These are phyloP conservation scores for Fonsecaea erecta DNA, from an alignment of 2,329 filamentous ascomycete genomes.

Conservation along the genomic window DNA sequence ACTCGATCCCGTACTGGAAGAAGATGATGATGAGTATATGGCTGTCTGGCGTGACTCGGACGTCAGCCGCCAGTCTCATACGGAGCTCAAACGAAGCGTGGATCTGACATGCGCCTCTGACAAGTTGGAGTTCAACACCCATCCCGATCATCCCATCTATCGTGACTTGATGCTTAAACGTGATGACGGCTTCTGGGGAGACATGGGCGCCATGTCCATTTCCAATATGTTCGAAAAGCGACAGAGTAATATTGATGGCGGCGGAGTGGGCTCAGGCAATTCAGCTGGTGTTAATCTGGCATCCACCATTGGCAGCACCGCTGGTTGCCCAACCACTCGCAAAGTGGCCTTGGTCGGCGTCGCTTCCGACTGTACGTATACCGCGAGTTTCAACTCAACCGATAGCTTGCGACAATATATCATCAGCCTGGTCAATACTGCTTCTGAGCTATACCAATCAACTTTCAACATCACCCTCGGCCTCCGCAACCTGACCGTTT, in stretches of 20 bases:
- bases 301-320: constrained; percentile 75
- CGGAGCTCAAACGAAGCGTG: constrained; percentile 68
- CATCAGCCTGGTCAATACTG: constrained; percentile 81
- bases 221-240: constrained; percentile 71
- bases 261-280: constrained; percentile 71
- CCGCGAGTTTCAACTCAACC: constrained; percentile 68
- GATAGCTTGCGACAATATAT: constrained; percentile 73
- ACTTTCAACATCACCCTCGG: constrained; percentile 95
- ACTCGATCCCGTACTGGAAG: constrained; percentile 69
- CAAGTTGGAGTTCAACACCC: constrained; percentile 76
- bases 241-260: constrained; percentile 63
- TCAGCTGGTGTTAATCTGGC: constrained; percentile 79
- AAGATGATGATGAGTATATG: constrained; percentile 74
- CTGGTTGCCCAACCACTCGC: constrained; percentile 86
- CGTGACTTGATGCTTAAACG: constrained; percentile 49
- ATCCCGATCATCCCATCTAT: constrained; percentile 70
- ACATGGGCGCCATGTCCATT: constrained; percentile 65
- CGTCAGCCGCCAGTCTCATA: constrained; percentile 59
- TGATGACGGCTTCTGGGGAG: constrained; percentile 61
- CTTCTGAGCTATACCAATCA: constrained; percentile 83
- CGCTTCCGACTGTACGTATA: constrained; percentile 92
- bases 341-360: constrained; percentile 91
- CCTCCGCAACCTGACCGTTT: constrained; percentile 82
- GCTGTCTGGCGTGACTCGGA: constrained; percentile 92
- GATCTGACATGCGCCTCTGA: constrained; percentile 72